phyloP scores from a whole-genome alignment of 73 alveolate genomes.

The Urostyla sp. region DNA sequence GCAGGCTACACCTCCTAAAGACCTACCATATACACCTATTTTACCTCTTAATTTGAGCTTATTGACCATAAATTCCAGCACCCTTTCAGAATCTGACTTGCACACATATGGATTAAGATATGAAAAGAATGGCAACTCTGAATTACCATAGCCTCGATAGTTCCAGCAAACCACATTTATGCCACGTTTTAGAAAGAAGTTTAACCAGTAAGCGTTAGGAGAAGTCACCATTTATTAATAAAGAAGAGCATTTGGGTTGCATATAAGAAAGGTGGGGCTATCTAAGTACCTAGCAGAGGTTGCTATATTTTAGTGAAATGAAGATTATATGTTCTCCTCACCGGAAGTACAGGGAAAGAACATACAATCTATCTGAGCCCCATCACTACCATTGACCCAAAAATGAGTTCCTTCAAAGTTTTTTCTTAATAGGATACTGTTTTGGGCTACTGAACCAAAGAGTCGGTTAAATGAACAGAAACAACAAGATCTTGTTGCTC shows the following conservation, averaged over 20 bases:
- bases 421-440: conserved; percentile 13
- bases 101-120: conserved; percentile 59
- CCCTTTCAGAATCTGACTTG: conserved; percentile 67
- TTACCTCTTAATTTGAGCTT: conserved; percentile 54
- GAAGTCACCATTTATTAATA: conserved; percentile 76
- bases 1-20: conserved; percentile 86
- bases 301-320: neutral
- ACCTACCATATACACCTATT: conserved; percentile 86
- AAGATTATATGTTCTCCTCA: neutral
- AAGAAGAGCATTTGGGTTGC: conserved; percentile 92
- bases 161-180: conserved; percentile 90
- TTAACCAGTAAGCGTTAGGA: conserved; percentile 69
- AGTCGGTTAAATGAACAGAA: neutral
- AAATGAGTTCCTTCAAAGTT: conserved; percentile 63
- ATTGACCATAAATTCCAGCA: conserved; percentile 65
- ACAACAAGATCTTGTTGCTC: conserved; percentile 18
- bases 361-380: conserved; percentile 54
- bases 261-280: conserved; percentile 78
- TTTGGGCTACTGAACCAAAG: conserved; percentile 55
- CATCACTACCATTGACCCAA: conserved; percentile 38
- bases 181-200: conserved; percentile 74
- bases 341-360: conserved; percentile 68
- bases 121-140: conserved; percentile 53
- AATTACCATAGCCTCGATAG: conserved; percentile 83
- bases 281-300: conserved; percentile 20